Conservation (phyloP, 2,329 filamentous ascomycete genomes). For the Coniochaeta hoffmannii region DNA sequence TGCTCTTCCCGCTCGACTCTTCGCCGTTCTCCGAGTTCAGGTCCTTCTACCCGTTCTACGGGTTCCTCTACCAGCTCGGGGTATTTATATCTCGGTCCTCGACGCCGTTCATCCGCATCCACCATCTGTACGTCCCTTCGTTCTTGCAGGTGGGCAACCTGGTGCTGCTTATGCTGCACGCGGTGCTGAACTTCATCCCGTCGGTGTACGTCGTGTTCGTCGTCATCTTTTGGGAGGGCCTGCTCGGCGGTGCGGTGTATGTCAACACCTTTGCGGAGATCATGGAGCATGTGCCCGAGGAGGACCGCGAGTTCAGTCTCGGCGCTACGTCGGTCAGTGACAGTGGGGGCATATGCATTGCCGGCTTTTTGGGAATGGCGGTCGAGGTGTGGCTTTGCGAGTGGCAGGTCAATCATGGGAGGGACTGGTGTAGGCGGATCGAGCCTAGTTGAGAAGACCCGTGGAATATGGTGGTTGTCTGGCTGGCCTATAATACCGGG, state of each 20-base stretch:
- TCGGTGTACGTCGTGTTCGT: conserved; percentile 79
- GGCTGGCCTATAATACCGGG: too few species aligned
- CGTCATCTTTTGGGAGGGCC: conserved; percentile 88
- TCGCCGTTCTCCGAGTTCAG: conserved; percentile 77
- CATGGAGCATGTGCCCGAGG: conserved; percentile 67
- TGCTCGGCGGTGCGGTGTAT: conserved; percentile 87
- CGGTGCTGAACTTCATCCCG: conserved; percentile 73
- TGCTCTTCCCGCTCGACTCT: conserved; percentile 71
- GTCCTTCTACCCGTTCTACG: conserved; percentile 91
- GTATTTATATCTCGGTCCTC: conserved; percentile 93
- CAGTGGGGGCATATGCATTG: conserved; percentile 82
- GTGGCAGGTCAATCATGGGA: conserved; percentile 76
- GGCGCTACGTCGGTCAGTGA: conserved; percentile 89
- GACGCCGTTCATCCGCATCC: conserved; percentile 77
- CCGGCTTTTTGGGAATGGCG: conserved; percentile 74
- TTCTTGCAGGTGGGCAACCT: conserved; percentile 78
- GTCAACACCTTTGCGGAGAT: conserved; percentile 96
- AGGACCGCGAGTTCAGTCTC: conserved; percentile 85
- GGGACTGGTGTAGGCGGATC: conserved; percentile 63
- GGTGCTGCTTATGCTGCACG: conserved; percentile 63
- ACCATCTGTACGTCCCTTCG: conserved; percentile 73
- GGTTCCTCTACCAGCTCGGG: conserved; percentile 88
- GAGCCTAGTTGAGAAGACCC: conserved; percentile 25
- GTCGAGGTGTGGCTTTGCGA: conserved; percentile 76
- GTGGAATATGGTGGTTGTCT: too few species aligned